A percentile compares a stretch with the other conserved stretches of the same genome.
phyloP scores from a whole-genome alignment of 345 rosid genomes.

The Populus euphratica region DNA sequence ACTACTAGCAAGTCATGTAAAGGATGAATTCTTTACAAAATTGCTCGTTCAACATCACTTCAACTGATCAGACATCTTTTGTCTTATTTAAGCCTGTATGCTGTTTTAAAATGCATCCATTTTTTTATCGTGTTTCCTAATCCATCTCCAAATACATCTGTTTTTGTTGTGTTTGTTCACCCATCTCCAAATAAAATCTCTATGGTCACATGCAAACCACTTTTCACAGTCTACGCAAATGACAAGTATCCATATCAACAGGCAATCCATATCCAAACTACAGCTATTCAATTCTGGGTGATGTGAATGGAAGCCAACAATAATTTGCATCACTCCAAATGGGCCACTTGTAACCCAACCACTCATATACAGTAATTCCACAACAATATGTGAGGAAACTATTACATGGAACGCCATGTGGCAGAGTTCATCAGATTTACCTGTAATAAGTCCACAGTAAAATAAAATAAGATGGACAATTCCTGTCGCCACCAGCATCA shows the following conservation, averaged over 20 bases:
- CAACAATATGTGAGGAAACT: constrained; percentile 19
- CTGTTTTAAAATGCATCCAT: background rate
- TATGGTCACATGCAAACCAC: background rate
- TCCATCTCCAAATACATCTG: background rate
- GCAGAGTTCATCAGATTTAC: constrained; percentile 41
- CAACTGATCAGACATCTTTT: background rate
- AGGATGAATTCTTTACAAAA: background rate
- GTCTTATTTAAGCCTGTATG: background rate
- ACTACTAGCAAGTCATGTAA: background rate
- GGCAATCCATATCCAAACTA: background rate
- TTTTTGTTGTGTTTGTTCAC: background rate
- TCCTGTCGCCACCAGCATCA: background rate
- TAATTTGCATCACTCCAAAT: constrained; percentile 13
- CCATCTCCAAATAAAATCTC: background rate
- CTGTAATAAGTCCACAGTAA: constrained; percentile 29
- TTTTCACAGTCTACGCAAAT: constrained; percentile 9
- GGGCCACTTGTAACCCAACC: constrained; percentile 25
- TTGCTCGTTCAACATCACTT: background rate
- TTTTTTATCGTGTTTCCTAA: background rate
- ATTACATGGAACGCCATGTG: constrained; percentile 30
- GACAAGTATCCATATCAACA: constrained; percentile 7
- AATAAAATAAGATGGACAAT: constrained; percentile 1
- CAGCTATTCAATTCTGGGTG: constrained; percentile 20
- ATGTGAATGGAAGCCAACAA: constrained; percentile 11
- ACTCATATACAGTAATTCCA: constrained; percentile 17